Evolutionary conservation across 768 basidiomycete species (phyloP).

Genomic region (Coprinellus micaceus): DNA sequence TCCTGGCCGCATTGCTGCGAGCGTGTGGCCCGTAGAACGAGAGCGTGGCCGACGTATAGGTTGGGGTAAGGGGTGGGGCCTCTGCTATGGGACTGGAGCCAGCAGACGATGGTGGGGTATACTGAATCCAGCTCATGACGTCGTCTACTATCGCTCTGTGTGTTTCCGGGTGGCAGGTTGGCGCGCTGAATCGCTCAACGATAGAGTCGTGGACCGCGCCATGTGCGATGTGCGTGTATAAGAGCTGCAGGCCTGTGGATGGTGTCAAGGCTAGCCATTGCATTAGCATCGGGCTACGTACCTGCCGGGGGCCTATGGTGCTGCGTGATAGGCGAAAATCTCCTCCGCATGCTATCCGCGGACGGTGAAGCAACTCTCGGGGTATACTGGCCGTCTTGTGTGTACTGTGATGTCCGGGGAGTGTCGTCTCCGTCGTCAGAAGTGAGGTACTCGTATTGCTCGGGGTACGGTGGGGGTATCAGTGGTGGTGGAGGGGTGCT

Average conservation of each 20-base stretch:
- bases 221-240: conserved; percentile 5
- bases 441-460: neutral
- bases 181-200: conserved; percentile 1
- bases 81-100: neutral
- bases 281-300: too few relatives aligned
- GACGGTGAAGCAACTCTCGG: neutral
- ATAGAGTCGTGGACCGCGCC: neutral
- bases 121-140: conserved; percentile 6
- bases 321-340: neutral
- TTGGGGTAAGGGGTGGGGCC: neutral
- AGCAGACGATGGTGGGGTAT: neutral
- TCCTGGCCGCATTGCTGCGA: neutral
- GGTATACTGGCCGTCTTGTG: neutral
- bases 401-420: neutral
- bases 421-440: neutral
- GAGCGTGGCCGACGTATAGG: neutral
- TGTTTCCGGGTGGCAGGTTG: neutral
- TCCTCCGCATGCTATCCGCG: neutral
- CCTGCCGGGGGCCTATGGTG: neutral
- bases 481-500: neutral
- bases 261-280: too few relatives aligned
- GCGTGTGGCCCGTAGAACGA: conserved; percentile 2
- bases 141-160: conserved; percentile 3
- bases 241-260: neutral
- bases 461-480: neutral